A percentile compares a stretch with the other conserved stretches of the same genome.
Conservation (phyloP, 805 yeast genomes). For the Crinitomyces ghanaensis region DNA sequence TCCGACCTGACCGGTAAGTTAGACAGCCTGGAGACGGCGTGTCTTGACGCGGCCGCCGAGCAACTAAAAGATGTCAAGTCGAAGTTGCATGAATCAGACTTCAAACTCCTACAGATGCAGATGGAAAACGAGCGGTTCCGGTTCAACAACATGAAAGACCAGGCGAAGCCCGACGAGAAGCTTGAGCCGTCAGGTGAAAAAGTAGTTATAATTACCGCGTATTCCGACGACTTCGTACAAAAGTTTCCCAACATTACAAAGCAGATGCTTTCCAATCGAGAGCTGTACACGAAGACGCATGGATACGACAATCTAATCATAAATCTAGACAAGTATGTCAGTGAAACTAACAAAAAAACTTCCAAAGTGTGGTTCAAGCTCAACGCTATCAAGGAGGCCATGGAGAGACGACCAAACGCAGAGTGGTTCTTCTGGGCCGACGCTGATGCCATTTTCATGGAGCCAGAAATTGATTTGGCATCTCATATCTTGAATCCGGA, state of each 20-base stretch:
- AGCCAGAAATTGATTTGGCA: constrained; percentile 19
- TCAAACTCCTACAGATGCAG: no score
- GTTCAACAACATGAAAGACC: no score
- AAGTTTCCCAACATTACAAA: constrained; percentile 10
- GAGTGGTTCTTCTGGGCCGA: constrained; percentile 32
- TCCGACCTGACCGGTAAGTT: no score
- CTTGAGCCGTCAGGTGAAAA: no score
- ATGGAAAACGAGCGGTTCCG: no score
- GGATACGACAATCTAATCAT: constrained; percentile 23
- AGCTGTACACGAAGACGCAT: constrained; percentile 22
- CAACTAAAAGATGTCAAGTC: no score
- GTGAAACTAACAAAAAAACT: constrained; percentile 4
- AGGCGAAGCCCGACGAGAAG: no score
- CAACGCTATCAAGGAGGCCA: constrained; percentile 24
- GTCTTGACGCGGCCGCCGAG: no score
- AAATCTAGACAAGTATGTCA: constrained; percentile 16
- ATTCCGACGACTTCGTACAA: no score
- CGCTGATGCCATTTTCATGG: constrained; percentile 25
- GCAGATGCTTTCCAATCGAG: constrained; percentile 18
- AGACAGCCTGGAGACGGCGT: no score
- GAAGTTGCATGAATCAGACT: no score
- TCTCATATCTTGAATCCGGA: constrained; percentile 19
- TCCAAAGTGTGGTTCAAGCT: constrained; percentile 24
- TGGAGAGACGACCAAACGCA: constrained; percentile 21
- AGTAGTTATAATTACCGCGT: no score